Evolutionary conservation across 768 basidiomycete genomes (phyloP), one percentile per base, ranked within the genome.

Genomic region (Boletus huronensis): DNA sequence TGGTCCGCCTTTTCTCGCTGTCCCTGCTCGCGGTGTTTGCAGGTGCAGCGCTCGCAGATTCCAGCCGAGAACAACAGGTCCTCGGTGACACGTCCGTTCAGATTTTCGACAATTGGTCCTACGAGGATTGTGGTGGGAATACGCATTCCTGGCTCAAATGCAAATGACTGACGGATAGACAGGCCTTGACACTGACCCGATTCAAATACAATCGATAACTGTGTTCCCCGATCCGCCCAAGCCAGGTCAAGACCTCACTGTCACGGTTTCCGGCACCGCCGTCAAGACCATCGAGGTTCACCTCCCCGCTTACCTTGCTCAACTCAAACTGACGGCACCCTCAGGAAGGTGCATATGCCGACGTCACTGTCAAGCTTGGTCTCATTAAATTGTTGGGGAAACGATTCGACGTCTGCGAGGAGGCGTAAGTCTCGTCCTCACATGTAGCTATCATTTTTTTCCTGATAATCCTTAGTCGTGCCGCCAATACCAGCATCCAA

Each of bases 341-440:
- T 13, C 59, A 98, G 95, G 87, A 94, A 5, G 97, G 97, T 6
- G 90, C 96, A 36, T 90, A 82, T 63, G 96, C 88, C 8, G 85
- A 95, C 60, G 93, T 99, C 5, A 72, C 74, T 1, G 96, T 99
- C 52, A 98, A 98, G 71, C 78, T 98, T n/a, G 97, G 97, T 25
- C 74, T 92, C 28, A 82, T 99, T 66, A 97, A 92, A 75, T 69
- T 98, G n/a, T 74, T 98, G 31, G 71, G 77, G 42, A 97, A 91
- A 75, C 66, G 60, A 17, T 96, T 98, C 61, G 92, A 98, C 60
- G 72, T 98, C 31, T 98, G 96, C 68, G 79, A 95, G 55, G 95
- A 98, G 73, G 93, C 94, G 91, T 97, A 77, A 64, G 94, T 45
- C 8, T 28, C 21, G 3, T 40, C n/a, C 14, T 9, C 16, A 19